Conservation (phyloP, 208 protist species). For the Polymyxa betae region DNA sequence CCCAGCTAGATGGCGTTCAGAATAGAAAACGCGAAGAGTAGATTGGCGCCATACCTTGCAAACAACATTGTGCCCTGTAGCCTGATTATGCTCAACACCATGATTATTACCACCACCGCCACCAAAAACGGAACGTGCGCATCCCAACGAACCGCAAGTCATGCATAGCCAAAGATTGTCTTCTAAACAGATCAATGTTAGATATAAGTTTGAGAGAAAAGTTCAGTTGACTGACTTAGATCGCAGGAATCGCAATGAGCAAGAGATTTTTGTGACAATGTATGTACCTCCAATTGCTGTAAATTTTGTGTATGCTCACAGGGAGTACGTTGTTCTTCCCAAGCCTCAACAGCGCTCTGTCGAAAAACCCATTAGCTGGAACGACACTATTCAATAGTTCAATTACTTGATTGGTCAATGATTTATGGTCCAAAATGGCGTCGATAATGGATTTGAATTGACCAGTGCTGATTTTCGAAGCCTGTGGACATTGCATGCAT, state of each 20-base stretch:
- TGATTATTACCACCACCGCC: slow-evolving; percentile 91
- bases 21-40: background rate
- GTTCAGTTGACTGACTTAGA: slow-evolving; percentile 61
- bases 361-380: background rate
- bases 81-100: slow-evolving; percentile 85
- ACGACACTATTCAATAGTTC: background rate
- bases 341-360: slow-evolving; percentile 55
- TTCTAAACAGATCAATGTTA: background rate
- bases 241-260: slow-evolving; percentile 75
- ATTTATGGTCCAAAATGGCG: slow-evolving; percentile 64
- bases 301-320: slow-evolving; percentile 58
- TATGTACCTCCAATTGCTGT: slow-evolving; percentile 52
- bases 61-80: slow-evolving; percentile 82
- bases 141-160: slow-evolving; percentile 86
- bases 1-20: slow-evolving; percentile 75
- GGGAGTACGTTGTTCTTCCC: slow-evolving; percentile 62
- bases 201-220: background rate
- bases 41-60: slow-evolving; percentile 80
- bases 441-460: slow-evolving; percentile 75
- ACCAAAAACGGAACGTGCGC: slow-evolving; percentile 79
- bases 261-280: background rate
- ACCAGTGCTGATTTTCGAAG: slow-evolving; percentile 76
- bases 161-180: slow-evolving; percentile 93
- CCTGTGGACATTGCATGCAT: slow-evolving; percentile 72
- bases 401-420: background rate